A percentile compares a stretch with the other conserved stretches of the same genome.
These are phyloP conservation scores for Boletus rubroflammeus DNA, from an alignment of 768 basidiomycete genomes.

Conservation along the genomic window DNA sequence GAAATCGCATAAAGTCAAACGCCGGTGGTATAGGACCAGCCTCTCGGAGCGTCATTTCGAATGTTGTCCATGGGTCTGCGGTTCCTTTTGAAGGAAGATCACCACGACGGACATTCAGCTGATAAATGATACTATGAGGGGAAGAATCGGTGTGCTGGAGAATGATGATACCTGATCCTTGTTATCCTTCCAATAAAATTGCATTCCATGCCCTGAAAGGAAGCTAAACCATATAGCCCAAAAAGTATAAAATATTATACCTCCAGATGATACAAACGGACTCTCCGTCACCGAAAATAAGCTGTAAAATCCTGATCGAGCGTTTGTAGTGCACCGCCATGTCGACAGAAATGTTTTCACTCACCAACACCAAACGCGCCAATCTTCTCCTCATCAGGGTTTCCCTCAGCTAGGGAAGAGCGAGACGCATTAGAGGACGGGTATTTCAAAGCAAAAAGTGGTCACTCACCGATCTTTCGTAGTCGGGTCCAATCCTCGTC, in stretches of 20 bases:
- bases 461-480: slow-evolving; percentile 14
- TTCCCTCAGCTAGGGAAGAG: slow-evolving; percentile 17
- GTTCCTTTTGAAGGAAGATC: slow-evolving; percentile 43
- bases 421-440: not conserved
- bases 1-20: slow-evolving; percentile 86
- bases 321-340: not conserved
- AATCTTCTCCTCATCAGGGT: slow-evolving; percentile 25
- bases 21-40: slow-evolving; percentile 72
- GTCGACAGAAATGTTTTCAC: not conserved
- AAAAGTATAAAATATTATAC: slow-evolving; percentile 37
- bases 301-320: slow-evolving; percentile 61
- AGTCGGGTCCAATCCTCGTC: slow-evolving; percentile 11
- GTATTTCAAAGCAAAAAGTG: not conserved
- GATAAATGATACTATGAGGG: slow-evolving; percentile 4
- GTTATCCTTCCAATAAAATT: slow-evolving; percentile 93
- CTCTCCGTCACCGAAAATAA: slow-evolving; percentile 81
- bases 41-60: slow-evolving; percentile 86
- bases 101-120: slow-evolving; percentile 85
- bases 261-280: slow-evolving; percentile 78
- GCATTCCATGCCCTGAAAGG: slow-evolving; percentile 78
- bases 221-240: not conserved
- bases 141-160: not conserved
- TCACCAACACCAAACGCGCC: slow-evolving; percentile 26
- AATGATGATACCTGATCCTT: slow-evolving; percentile 65
- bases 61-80: slow-evolving; percentile 69